A percentile compares a stretch with the other conserved stretches of the same genome.
Evolutionary conservation across 2,329 filamentous ascomycete genomes (phyloP).

Genomic region (Fusarium sp.): DNA sequence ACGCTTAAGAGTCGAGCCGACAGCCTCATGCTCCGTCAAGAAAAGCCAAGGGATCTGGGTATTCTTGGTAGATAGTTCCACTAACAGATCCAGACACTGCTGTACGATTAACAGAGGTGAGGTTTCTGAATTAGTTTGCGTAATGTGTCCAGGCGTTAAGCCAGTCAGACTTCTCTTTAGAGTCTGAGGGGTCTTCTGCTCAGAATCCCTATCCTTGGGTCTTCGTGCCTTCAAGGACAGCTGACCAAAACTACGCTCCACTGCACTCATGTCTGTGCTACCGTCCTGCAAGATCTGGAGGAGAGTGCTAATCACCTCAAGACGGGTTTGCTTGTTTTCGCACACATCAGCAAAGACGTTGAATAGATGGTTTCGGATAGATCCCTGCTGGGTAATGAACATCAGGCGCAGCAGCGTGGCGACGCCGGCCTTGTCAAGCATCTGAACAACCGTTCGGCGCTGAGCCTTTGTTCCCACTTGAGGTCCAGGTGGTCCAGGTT

Average conservation of each 20-base stretch:
- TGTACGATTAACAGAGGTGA: constrained; percentile 96
- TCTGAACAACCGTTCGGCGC: constrained; percentile 87
- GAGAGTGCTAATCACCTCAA: constrained; percentile 91
- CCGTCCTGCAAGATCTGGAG: constrained; percentile 96
- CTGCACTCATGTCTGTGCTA: constrained; percentile 88
- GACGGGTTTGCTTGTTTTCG: constrained; percentile 94
- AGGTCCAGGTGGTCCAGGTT: constrained; percentile 49
- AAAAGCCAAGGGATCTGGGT: constrained; percentile 90
- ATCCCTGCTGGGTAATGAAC: constrained; percentile 94
- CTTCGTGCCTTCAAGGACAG: constrained; percentile 91
- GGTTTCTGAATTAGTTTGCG: constrained; percentile 78
- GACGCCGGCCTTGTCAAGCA: constrained; percentile 95
- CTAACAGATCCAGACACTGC: constrained; percentile 88
- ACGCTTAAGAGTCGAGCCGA: constrained; percentile 78
- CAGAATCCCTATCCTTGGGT: constrained; percentile 66
- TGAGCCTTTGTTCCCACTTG: constrained; percentile 69
- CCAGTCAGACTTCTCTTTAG: constrained; percentile 79
- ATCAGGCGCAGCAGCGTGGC: constrained; percentile 97
- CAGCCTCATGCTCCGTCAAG: constrained; percentile 87
- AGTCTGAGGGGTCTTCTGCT: constrained; percentile 80
- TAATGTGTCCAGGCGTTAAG: constrained; percentile 54
- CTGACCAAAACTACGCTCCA: constrained; percentile 94
- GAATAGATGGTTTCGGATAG: constrained; percentile 83
- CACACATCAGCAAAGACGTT: constrained; percentile 90
- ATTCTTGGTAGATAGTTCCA: constrained; percentile 84